Evolutionary conservation across 495 filamentous ascomycete species (phyloP).

Genomic region (Penicillium goetzii): DNA sequence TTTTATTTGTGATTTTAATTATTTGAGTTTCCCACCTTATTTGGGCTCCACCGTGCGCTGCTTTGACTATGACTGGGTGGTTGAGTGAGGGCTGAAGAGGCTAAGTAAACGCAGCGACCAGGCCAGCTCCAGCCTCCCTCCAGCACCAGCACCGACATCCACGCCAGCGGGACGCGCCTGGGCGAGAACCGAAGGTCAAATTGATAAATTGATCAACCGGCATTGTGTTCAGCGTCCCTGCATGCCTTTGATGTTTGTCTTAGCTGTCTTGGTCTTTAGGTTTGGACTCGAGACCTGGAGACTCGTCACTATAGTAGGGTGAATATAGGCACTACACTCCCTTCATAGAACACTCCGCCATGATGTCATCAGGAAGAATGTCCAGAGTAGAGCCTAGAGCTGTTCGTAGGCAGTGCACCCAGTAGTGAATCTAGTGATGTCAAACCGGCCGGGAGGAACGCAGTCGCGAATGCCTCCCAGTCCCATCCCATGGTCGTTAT

Average conservation of each 20-base stretch:
- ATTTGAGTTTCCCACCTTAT: slow-evolving; percentile 21
- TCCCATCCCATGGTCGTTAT: slow-evolving; percentile 24
- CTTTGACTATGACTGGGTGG: not conserved
- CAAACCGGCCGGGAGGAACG: slow-evolving; percentile 5
- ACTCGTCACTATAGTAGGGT: not conserved
- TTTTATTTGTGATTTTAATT: not conserved
- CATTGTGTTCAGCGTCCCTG: slow-evolving; percentile 16
- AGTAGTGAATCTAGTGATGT: slow-evolving; percentile 1
- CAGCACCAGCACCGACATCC: not conserved
- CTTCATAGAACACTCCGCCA: not conserved
- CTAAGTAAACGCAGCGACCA: not conserved
- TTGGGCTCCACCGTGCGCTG: slow-evolving; percentile 11
- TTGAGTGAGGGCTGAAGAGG: slow-evolving; percentile 1
- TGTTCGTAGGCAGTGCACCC: not conserved
- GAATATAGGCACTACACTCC: not conserved
- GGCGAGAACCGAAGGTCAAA: slow-evolving; percentile 12
- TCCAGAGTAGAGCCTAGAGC: not conserved
- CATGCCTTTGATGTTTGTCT: slow-evolving; percentile 7
- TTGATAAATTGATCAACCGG: slow-evolving; percentile 14
- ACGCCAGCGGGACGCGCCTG: slow-evolving; percentile 3
- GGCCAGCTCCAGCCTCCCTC: not conserved
- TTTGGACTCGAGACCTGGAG: not conserved
- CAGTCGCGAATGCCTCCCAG: slow-evolving; percentile 15
- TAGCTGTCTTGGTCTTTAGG: not conserved
- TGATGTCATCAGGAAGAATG: not conserved